Evolutionary conservation across 2,329 filamentous ascomycete genomes (phyloP).

Genomic region (Aspergillus neotritici): DNA sequence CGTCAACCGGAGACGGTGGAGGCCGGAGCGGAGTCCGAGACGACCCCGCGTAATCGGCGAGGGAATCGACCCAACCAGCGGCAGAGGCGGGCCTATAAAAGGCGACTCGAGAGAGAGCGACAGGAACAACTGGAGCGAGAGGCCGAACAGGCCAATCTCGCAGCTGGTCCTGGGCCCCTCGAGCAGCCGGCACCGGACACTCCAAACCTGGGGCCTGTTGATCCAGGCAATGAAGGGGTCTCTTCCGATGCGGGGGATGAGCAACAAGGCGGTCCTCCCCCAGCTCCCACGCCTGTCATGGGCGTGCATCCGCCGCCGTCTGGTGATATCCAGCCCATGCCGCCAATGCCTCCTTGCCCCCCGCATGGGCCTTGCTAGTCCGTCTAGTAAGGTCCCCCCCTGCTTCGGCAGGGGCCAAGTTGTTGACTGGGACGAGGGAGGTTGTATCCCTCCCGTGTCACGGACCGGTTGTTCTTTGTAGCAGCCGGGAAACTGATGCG

Average conservation of each 20-base stretch:
- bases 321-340: neutral
- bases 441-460: no score
- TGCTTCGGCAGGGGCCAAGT: no score
- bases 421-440: no score
- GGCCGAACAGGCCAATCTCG: no score
- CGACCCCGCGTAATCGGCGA: constrained; percentile 3
- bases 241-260: neutral
- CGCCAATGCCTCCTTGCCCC: neutral
- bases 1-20: constrained; percentile 15
- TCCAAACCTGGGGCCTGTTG: neutral
- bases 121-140: neutral
- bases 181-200: neutral
- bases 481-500: no score
- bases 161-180: neutral
- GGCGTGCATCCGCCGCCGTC: constrained; percentile 2
- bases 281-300: neutral
- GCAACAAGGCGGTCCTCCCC: constrained; percentile 1
- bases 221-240: neutral
- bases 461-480: no score
- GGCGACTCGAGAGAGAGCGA: neutral
- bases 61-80: constrained; percentile 11
- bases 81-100: constrained; percentile 7
- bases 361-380: neutral
- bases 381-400: neutral
- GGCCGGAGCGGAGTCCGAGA: constrained; percentile 5